phyloP scores from a whole-genome alignment of 768 basidiomycete genomes.

The Strobilomyces confusus region DNA sequence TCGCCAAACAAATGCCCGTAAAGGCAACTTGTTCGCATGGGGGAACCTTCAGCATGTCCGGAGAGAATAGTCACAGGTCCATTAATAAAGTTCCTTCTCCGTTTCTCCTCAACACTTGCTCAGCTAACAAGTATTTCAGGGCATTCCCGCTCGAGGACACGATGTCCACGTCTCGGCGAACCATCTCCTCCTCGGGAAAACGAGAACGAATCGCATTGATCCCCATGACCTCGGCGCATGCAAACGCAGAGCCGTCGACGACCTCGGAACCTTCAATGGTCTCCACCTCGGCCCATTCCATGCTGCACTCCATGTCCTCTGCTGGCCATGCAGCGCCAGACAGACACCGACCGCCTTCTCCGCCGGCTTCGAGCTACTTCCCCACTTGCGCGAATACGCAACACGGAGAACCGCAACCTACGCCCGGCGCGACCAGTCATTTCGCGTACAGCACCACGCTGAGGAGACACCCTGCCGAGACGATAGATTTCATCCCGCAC shows the following conservation, averaged over 20 bases:
- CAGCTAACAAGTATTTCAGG: background rate
- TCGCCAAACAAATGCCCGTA: conserved; percentile 14
- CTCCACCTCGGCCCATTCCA: conserved; percentile 25
- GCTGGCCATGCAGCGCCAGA: conserved; percentile 13
- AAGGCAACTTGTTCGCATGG: conserved; percentile 17
- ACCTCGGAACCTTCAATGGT: conserved; percentile 12
- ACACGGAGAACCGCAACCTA: conserved; percentile 49
- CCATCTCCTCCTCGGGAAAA: conserved; percentile 14
- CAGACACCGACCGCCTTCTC: conserved; percentile 42
- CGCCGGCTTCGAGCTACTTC: conserved; percentile 82
- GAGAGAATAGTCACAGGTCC: background rate
- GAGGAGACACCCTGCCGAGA: conserved; percentile 57
- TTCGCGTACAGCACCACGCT: conserved; percentile 84
- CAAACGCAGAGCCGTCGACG: conserved; percentile 15
- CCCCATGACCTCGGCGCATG: conserved; percentile 8
- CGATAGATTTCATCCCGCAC: conserved; percentile 35
- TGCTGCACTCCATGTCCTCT: conserved; percentile 13
- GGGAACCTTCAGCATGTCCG: background rate
- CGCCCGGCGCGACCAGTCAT: conserved; percentile 63
- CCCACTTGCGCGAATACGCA: conserved; percentile 49
- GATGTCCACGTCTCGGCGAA: conserved; percentile 31
- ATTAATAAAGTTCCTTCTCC: background rate
- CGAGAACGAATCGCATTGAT: conserved; percentile 6
- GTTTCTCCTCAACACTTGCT: background rate
- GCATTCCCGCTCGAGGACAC: background rate